Evolutionary conservation across 805 yeast species (phyloP).

Genomic region (Suhomyces sp.): DNA sequence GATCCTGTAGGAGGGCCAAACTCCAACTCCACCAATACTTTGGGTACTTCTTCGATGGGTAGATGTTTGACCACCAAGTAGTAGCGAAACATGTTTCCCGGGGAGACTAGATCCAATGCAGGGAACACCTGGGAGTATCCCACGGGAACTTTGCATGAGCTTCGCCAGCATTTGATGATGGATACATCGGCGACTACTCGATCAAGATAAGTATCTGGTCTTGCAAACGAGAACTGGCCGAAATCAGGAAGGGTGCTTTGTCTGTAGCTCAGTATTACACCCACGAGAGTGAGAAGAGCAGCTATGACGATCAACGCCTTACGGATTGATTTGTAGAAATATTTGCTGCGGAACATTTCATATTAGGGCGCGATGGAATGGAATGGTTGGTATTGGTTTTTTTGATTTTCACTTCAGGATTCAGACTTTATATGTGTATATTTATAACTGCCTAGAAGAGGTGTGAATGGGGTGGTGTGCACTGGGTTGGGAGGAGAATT

Average conservation of each 20-base stretch:
- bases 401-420: no score
- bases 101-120: slow-evolving; percentile 8
- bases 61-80: slow-evolving; percentile 7
- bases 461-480: not conserved
- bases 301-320: slow-evolving; percentile 6
- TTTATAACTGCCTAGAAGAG: not conserved
- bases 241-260: slow-evolving; percentile 1
- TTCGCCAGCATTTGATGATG: slow-evolving; percentile 11
- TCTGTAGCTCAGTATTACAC: not conserved
- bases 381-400: not conserved
- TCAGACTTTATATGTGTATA: no score
- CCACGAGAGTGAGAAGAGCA: not conserved
- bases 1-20: slow-evolving; percentile 4
- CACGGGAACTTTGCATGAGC: slow-evolving; percentile 8
- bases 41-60: slow-evolving; percentile 6
- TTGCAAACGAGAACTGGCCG: slow-evolving; percentile 5
- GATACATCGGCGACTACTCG: slow-evolving; percentile 10
- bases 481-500: not conserved
- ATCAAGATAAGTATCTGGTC: slow-evolving; percentile 1
- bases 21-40: slow-evolving; percentile 8
- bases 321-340: slow-evolving; percentile 7
- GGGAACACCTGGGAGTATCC: slow-evolving; percentile 13
- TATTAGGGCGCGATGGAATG: not conserved
- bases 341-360: slow-evolving; percentile 2
- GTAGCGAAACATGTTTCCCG: slow-evolving; percentile 6